Conservation (phyloP, 148 eudicot species). For the Selenicereus undatus region DNA sequence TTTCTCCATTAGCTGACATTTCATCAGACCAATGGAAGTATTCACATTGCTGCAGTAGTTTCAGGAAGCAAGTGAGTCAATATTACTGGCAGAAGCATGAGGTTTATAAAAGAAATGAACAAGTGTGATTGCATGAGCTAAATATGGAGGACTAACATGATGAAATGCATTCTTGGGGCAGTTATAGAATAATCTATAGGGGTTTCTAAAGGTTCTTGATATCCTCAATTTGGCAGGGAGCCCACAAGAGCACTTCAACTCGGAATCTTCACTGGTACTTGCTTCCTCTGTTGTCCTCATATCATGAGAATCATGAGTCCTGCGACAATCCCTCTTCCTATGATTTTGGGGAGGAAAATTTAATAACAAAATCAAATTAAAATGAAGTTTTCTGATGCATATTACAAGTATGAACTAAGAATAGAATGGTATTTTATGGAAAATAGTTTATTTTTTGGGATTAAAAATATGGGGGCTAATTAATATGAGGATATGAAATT, state of each 20-base stretch:
- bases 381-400: neutral
- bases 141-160: conserved; percentile 27
- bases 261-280: conserved; percentile 27
- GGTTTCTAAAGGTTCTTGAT: conserved; percentile 39
- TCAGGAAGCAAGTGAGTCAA: neutral
- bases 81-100: neutral
- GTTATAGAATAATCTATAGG: conserved; percentile 38
- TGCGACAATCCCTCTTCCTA: conserved; percentile 9
- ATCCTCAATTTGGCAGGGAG: conserved; percentile 40
- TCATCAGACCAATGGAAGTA: conserved; percentile 44
- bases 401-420: neutral
- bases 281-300: conserved; percentile 25
- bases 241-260: conserved; percentile 41
- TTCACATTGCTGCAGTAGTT: conserved; percentile 39
- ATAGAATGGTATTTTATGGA: neutral
- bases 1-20: conserved; percentile 28
- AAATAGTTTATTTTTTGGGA: neutral
- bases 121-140: neutral
- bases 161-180: conserved; percentile 36
- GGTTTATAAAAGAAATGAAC: neutral
- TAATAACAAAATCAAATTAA: neutral
- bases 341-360: conserved; percentile 11
- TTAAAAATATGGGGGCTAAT: neutral
- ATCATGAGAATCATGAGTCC: conserved; percentile 28
- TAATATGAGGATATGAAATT: neutral